These are phyloP conservation scores for Hymenoscyphus repandus DNA, from an alignment of 2,329 filamentous ascomycete species.

Conservation along the genomic window DNA sequence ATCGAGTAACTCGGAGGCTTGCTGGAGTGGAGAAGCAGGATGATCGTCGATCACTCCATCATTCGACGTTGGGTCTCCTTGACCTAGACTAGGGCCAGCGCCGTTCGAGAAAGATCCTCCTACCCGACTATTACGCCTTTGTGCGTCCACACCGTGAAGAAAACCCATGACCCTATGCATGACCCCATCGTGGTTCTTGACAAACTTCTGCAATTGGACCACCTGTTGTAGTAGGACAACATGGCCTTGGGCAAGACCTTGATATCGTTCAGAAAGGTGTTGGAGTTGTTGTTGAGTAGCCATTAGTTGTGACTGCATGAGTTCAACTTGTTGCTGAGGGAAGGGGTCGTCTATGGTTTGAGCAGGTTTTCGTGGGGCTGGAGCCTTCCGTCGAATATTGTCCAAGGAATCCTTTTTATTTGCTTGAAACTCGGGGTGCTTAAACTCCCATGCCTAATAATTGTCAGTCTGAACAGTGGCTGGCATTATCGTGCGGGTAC, in stretches of 20 bases:
- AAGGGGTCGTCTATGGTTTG: constrained; percentile 64
- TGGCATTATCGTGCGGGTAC: constrained; percentile 21
- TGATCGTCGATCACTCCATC: constrained; percentile 45
- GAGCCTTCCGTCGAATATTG: constrained; percentile 93
- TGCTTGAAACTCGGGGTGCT: constrained; percentile 90
- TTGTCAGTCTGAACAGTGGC: constrained; percentile 25
- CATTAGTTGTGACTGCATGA: constrained; percentile 81
- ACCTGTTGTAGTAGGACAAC: constrained; percentile 58
- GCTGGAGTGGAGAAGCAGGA: constrained; percentile 62
- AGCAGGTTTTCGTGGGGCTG: constrained; percentile 73
- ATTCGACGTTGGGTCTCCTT: constrained; percentile 25
- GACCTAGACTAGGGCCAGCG: constrained; percentile 34
- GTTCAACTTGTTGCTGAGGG: constrained; percentile 80
- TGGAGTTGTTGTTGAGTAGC: constrained; percentile 92
- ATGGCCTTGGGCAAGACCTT: constrained; percentile 65
- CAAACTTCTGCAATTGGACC: constrained; percentile 53
- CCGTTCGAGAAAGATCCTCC: constrained; percentile 35
- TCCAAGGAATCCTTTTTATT: constrained; percentile 96
- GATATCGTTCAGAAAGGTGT: constrained; percentile 76
- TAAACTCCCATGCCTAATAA: constrained; percentile 84
- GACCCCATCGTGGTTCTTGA: constrained; percentile 64
- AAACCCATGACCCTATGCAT: constrained; percentile 69
- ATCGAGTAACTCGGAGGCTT: constrained; percentile 60
- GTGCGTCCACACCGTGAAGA: constrained; percentile 58
- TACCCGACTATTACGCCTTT: constrained; percentile 55